A percentile compares a stretch with the other conserved stretches of the same genome.
These are phyloP conservation scores for Lactifluus pinguis DNA, from an alignment of 768 basidiomycete species.

Conservation along the genomic window DNA sequence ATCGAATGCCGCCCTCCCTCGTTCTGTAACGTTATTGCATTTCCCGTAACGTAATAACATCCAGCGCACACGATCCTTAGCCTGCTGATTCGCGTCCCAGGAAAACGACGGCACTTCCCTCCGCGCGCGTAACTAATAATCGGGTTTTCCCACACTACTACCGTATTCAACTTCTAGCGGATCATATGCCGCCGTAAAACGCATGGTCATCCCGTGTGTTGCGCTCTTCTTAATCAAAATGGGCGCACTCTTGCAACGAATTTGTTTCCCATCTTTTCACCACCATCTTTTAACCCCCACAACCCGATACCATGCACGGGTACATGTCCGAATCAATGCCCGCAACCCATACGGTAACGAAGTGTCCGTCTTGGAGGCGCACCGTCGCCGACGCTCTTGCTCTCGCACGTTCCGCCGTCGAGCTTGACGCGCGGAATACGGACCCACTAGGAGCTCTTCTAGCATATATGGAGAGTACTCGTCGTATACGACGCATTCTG, in stretches of 20 bases:
- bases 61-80: too few species aligned
- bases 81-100: too few species aligned
- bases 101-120: too few species aligned
- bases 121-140: neutral
- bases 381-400: conserved; percentile 3
- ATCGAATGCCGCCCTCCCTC: too few species aligned
- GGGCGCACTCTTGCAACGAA: neutral
- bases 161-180: neutral
- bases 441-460: conserved; percentile 1
- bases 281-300: neutral
- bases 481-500: conserved; percentile 1
- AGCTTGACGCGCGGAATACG: neutral
- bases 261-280: neutral
- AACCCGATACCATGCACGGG: neutral
- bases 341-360: neutral
- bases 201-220: too few species aligned
- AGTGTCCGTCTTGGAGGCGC: conserved; percentile 10
- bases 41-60: too few species aligned
- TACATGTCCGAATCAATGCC: neutral
- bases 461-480: conserved; percentile 8
- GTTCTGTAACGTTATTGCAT: too few species aligned
- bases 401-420: conserved; percentile 6
- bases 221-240: too few species aligned
- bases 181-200: neutral
- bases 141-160: neutral